phyloP scores from a whole-genome alignment of 805 yeast species.

The Cyberlindnera amylophila region DNA sequence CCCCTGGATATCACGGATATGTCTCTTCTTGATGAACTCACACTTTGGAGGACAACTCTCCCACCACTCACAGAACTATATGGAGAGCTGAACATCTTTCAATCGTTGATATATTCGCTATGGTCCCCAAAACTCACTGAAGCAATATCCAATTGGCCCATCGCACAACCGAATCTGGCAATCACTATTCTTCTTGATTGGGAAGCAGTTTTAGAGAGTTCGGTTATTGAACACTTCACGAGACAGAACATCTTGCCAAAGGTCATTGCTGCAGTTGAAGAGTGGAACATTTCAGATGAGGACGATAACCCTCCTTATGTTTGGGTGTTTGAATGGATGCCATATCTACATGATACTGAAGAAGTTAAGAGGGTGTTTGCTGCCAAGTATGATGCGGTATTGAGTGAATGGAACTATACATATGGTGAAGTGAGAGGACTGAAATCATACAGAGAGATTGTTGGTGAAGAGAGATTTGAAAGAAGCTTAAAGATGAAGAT shows the following conservation, averaged over 20 bases:
- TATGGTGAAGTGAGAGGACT: conserved; percentile 18
- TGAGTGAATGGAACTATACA: conserved; percentile 20
- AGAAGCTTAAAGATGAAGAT: conserved; percentile 19
- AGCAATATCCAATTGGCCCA: conserved; percentile 36
- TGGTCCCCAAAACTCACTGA: conserved; percentile 35
- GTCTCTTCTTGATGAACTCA: conserved; percentile 29
- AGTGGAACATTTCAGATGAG: conserved; percentile 31
- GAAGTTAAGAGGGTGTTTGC: conserved; percentile 24
- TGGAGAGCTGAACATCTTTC: conserved; percentile 28
- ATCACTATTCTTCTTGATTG: conserved; percentile 39
- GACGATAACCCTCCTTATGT: conserved; percentile 18
- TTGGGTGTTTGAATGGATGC: conserved; percentile 40
- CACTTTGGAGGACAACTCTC: conserved; percentile 25
- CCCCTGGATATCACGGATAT: conserved; percentile 32
- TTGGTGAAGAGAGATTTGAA: conserved; percentile 25
- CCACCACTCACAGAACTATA: conserved; percentile 6
- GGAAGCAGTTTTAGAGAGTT: conserved; percentile 34
- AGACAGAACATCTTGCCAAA: conserved; percentile 35
- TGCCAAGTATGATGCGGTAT: conserved; percentile 19
- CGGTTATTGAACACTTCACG: conserved; percentile 29
- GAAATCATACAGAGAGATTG: conserved; percentile 32
- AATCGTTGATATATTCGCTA: conserved; percentile 31
- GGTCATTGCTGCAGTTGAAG: conserved; percentile 30
- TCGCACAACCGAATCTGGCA: conserved; percentile 36
- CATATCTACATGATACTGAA: conserved; percentile 22